Percentiles rank a stretch among this genome's conserved stretches.
Evolutionary conservation across 805 yeast genomes (phyloP).

Genomic region (Spencermartinsiella europaea): DNA sequence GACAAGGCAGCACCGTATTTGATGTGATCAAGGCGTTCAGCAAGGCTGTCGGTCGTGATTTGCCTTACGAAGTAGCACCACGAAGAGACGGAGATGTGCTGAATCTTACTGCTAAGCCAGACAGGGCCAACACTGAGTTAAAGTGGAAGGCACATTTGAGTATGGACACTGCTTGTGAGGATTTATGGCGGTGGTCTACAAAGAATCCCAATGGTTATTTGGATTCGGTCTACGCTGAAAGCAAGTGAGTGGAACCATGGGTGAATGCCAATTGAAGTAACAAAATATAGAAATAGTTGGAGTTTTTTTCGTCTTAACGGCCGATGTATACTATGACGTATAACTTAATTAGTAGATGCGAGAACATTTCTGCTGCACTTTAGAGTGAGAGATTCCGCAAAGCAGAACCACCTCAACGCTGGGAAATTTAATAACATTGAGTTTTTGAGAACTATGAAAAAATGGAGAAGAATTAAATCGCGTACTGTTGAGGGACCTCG

Average conservation of each 20-base stretch:
- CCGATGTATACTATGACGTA: no score
- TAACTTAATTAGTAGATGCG: no score
- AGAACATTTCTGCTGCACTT: no score
- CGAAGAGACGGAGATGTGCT: constrained; percentile 76
- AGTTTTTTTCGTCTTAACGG: no score
- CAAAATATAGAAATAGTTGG: no score
- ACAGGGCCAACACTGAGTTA: constrained; percentile 61
- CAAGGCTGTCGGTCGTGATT: constrained; percentile 55
- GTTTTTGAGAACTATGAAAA: no score
- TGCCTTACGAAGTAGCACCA: constrained; percentile 60
- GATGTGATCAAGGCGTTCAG: constrained; percentile 64
- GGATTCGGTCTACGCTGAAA: background rate
- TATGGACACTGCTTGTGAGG: constrained; percentile 61
- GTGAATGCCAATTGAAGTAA: no score
- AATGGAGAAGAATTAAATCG: no score
- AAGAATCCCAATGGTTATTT: constrained; percentile 60
- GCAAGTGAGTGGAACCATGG: background rate
- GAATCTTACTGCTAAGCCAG: constrained; percentile 65
- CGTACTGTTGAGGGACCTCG: no score
- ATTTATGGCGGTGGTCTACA: constrained; percentile 74
- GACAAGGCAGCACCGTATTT: constrained; percentile 71
- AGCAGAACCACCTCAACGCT: no score
- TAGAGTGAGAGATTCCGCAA: no score
- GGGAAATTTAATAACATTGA: no score
- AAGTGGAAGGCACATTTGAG: constrained; percentile 55